Base-by-base conservation (phyloP, 1,139 yeast species). In the Oligophagozyma castellii region DNA sequence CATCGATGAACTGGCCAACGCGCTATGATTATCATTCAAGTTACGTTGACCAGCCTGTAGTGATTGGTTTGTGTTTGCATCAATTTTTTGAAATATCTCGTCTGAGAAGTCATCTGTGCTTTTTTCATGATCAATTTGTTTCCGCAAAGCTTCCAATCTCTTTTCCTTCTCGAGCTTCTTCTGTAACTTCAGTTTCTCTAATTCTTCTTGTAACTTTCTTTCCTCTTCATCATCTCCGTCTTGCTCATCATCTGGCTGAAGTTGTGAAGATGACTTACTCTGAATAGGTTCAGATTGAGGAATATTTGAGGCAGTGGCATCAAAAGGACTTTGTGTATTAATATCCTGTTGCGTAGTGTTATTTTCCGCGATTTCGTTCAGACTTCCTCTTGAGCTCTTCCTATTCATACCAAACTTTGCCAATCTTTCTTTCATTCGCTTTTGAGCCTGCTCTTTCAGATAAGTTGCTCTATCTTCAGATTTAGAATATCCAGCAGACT, bases 391-490 rank as follows among this genome's bases (percentile, higher is more conserved):
- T n/a, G 23, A 36, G n/a, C 27, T 29, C 21, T 53, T 52, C 39
- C 77, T 63, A 18, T 68, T 60, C 30, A 81, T 71, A 2, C 95
- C 95, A 34, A 86, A 65, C 39, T 78, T 79, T 1, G 94, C 95
- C 48, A 84, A 63, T 43, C 92, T 65, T 45, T 84, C 95, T 38
- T 73, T 76, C 93, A 86, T 84, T 46, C 83, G 70, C 53, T 77
- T 73, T 43, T 79, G 81, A 0, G 96, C 96, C 46, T 81, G 93
- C 8, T 89, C 94, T 49, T 81, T 83, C 35, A 84, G 76, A 42
- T 74, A 73, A 5, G 86, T 86, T 5, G 92, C 69, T 40, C 95
- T 66, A 33, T 81, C 93, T 41, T 71, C 79, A 6, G 67, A 65
- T 11, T 61, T 14, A 8, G 23, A 8, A 16, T 21, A 13, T 7